Conservation (phyloP, 768 basidiomycete species). For the Tricholoma sp. region DNA sequence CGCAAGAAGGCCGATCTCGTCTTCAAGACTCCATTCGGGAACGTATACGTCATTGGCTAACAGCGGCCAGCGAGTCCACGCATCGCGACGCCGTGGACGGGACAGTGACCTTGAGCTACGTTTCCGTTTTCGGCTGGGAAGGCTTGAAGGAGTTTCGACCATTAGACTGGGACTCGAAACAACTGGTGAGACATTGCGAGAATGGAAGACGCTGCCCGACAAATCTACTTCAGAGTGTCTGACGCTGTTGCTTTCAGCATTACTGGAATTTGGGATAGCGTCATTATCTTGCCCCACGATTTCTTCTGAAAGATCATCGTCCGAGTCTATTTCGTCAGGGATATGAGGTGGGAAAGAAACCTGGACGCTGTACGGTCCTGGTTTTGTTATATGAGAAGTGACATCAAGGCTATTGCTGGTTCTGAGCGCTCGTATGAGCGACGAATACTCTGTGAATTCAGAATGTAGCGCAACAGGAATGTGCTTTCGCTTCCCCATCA, state of each 20-base stretch:
- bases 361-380: conserved; percentile 2
- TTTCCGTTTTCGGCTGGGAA: conserved; percentile 18
- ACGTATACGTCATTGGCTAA: conserved; percentile 51
- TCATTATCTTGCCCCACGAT: conserved; percentile 14
- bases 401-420: conserved; percentile 55
- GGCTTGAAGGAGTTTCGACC: neutral
- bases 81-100: conserved; percentile 32
- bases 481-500: conserved; percentile 35
- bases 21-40: conserved; percentile 68
- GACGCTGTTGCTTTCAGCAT: neutral
- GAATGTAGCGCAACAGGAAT: conserved; percentile 54
- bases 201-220: conserved; percentile 4
- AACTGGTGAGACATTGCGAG: conserved; percentile 11
- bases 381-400: conserved; percentile 40
- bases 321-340: conserved; percentile 13
- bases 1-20: conserved; percentile 55
- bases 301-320: conserved; percentile 13
- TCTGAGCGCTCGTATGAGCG: conserved; percentile 59
- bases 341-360: neutral
- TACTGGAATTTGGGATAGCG: conserved; percentile 20
- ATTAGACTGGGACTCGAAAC: conserved; percentile 4
- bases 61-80: conserved; percentile 78
- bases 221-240: neutral
- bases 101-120: conserved; percentile 8
- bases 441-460: conserved; percentile 64